Conservation (phyloP, 768 basidiomycete species). For the Floccularia luteovirens region DNA sequence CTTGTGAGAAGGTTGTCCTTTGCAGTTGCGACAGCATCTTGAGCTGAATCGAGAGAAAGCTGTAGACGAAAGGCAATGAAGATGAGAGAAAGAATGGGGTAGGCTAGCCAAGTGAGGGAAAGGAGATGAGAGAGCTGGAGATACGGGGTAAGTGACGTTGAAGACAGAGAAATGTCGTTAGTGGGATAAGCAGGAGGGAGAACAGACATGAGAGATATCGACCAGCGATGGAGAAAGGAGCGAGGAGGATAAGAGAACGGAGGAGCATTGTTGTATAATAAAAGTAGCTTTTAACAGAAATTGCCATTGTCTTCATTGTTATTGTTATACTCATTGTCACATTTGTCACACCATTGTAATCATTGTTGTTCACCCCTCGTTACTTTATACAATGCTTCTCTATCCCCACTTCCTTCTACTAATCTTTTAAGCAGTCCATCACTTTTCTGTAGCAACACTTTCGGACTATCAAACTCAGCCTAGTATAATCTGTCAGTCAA, state of each 20-base stretch:
- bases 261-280: neutral
- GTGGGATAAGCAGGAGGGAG: slow-evolving; percentile 49
- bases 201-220: slow-evolving; percentile 28
- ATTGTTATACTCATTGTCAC: too few relatives aligned
- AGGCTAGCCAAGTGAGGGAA: slow-evolving; percentile 86
- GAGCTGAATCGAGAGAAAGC: slow-evolving; percentile 62
- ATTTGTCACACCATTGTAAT: too few relatives aligned
- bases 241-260: slow-evolving; percentile 14
- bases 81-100: slow-evolving; percentile 82
- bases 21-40: slow-evolving; percentile 58
- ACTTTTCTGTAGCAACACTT: slow-evolving; percentile 41
- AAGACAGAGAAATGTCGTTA: slow-evolving; percentile 37
- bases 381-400: slow-evolving; percentile 37
- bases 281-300: slow-evolving; percentile 38
- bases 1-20: slow-evolving; percentile 75
- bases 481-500: slow-evolving; percentile 10
- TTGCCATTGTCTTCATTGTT: too few relatives aligned
- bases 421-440: slow-evolving; percentile 43
- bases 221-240: slow-evolving; percentile 35
- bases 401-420: slow-evolving; percentile 53
- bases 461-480: slow-evolving; percentile 51
- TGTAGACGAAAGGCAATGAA: slow-evolving; percentile 83
- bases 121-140: slow-evolving; percentile 77
- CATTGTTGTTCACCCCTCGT: slow-evolving; percentile 9
- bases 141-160: slow-evolving; percentile 63